phyloP scores from a whole-genome alignment of 169 alveolate species.

The Cryptosporidium felis region DNA sequence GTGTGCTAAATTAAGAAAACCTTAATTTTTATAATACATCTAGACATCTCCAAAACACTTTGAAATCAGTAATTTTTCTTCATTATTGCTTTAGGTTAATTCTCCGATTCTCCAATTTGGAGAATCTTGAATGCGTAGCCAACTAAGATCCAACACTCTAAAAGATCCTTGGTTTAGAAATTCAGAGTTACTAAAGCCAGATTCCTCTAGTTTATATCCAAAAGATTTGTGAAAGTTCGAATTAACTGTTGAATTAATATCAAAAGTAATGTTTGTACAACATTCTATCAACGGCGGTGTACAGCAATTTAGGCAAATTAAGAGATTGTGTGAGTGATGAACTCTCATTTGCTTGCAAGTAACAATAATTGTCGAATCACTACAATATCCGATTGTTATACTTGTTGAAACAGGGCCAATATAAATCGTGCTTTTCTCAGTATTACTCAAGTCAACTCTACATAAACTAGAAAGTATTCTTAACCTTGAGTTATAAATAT shows the following conservation, averaged over 20 bases:
- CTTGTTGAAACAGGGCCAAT: constrained; percentile 52
- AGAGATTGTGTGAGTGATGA: constrained; percentile 14
- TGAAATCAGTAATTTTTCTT: too few species aligned
- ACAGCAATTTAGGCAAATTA: constrained; percentile 12
- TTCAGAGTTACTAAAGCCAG: not conserved
- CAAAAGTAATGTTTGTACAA: constrained; percentile 16
- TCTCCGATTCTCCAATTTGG: constrained; percentile 54
- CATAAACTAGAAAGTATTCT: not conserved
- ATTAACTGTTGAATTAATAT: not conserved
- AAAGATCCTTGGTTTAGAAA: not conserved
- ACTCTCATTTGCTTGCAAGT: constrained; percentile 45
- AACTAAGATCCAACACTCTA: constrained; percentile 38
- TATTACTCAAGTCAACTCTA: constrained; percentile 8
- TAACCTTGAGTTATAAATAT: not conserved
- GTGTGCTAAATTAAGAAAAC: not conserved
- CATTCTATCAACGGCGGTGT: constrained; percentile 41
- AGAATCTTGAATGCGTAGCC: constrained; percentile 30
- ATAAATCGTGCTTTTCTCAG: not conserved
- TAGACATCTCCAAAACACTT: too few species aligned
- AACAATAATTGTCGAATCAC: not conserved
- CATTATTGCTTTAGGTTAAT: not conserved
- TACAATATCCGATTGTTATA: constrained; percentile 1
- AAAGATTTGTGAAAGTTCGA: constrained; percentile 3
- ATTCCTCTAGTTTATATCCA: not conserved
- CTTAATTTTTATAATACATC: too few species aligned